Evolutionary conservation across 148 eudicot species (phyloP).

Genomic region (Euryodendron excelsum): DNA sequence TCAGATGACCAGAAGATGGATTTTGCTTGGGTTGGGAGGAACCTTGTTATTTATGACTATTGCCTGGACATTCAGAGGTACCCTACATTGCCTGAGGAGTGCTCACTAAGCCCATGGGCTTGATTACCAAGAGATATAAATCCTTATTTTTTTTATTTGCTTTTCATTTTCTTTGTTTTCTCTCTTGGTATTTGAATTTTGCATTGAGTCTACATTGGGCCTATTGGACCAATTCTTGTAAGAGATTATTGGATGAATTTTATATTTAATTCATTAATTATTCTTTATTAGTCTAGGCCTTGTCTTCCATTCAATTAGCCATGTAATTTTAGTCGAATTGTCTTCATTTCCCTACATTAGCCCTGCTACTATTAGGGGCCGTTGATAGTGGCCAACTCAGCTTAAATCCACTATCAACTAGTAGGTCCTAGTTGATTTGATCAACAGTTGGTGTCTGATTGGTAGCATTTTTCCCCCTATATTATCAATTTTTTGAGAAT

Average conservation of each 20-base stretch:
- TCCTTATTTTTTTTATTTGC: neutral
- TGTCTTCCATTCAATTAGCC: too few species aligned
- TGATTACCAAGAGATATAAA: slow-evolving; percentile 9
- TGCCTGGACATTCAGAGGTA: slow-evolving; percentile 62
- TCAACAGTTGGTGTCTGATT: too few species aligned
- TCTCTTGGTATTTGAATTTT: neutral
- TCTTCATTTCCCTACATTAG: too few species aligned
- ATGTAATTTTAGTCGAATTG: too few species aligned
- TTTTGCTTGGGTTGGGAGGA: slow-evolving; percentile 82
- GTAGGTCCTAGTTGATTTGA: too few species aligned
- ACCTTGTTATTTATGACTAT: slow-evolving; percentile 73
- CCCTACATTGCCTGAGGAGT: slow-evolving; percentile 64
- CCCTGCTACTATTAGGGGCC: too few species aligned
- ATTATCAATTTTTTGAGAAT: too few species aligned
- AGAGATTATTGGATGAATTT: neutral
- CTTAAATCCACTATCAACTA: too few species aligned
- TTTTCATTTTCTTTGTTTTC: neutral
- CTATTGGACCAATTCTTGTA: neutral
- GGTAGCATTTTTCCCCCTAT: too few species aligned
- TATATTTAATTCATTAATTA: neutral
- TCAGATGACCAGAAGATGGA: slow-evolving; percentile 62
- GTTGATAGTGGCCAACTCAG: too few species aligned
- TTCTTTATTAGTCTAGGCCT: too few species aligned
- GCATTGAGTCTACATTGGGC: neutral
- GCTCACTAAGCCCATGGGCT: slow-evolving; percentile 66